Evolutionary conservation across 2,329 filamentous ascomycete genomes (phyloP), one percentile per base, ranked within the genome.

Genomic region (Fonsecaea monophora): DNA sequence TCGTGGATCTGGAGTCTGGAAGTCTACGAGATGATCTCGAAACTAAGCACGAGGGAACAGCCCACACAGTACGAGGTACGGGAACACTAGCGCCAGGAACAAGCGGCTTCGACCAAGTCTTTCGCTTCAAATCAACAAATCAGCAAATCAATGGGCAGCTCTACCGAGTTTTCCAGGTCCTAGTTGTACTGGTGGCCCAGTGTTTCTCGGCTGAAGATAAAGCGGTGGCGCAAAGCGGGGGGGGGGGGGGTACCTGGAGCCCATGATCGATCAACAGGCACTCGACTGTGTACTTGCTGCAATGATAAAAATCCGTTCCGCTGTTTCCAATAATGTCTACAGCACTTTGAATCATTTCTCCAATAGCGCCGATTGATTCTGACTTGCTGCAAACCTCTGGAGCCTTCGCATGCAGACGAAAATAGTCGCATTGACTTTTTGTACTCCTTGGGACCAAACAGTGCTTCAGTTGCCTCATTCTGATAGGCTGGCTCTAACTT

Each of bases 31-130:
- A 18, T n/a, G 9, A 21, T n/a, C 40, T 45, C 15, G 18, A 2
- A 32, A 5, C 18, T 12, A 7, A 6, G 48, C 48, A 10, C 37
- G 32, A 7, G 48, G 18, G 21, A 38, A 7, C 13, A 32, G 10
- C 13, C 5, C 38, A 15, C 21, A 54, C 10, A n/a, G 32, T 32
- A 13, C 13, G n/a, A 18, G 32, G 32, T 32, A 13, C 13, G 10
- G 34, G 40, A 61, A n/a, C 59, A 54, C 59, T 61, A 21, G 59
- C 35, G 45, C 18, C 59, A 53, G 59, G 59, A 61, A 53, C 59
- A 53, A 35, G 45, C 34, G 54, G 18, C 30, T 53, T 42, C 53
- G 30, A 45, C 45, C 32, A 25, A 50, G 15, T 48, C 38, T 30
- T 7, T 34, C 48, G 3, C 12, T 2, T 34, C 4, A 38, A 32